Conservation (phyloP, 768 basidiomycete genomes). For the Boletus sensibilis region DNA sequence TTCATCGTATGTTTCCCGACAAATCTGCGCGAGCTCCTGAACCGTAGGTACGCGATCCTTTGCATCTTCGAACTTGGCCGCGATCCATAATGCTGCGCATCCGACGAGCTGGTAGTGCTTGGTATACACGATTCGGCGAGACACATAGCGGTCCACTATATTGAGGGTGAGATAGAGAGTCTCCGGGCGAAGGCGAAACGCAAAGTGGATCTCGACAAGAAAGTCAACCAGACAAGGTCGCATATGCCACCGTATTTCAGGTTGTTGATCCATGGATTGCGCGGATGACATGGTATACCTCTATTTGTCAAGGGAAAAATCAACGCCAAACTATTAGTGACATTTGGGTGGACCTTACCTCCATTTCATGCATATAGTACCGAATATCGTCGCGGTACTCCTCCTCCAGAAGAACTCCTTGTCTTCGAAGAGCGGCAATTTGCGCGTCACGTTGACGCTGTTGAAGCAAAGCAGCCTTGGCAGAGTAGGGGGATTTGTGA, state of each 20-base stretch:
- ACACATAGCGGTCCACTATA: slow-evolving; percentile 98
- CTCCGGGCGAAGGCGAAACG: slow-evolving; percentile 96
- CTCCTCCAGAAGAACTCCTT: slow-evolving; percentile 83
- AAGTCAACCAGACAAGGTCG: slow-evolving; percentile 98
- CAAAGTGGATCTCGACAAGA: slow-evolving; percentile 97
- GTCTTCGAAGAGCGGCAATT: slow-evolving; percentile 63
- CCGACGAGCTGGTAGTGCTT: slow-evolving; percentile 99
- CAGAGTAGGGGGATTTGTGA: slow-evolving; percentile 65
- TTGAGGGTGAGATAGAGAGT: slow-evolving; percentile 98
- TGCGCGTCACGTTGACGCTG: slow-evolving; percentile 72
- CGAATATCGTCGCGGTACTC: slow-evolving; percentile 94
- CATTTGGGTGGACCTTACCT: slow-evolving; percentile 59
- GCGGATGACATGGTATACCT: slow-evolving; percentile 86
- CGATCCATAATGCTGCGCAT: slow-evolving; percentile 98
- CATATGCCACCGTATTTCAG: slow-evolving; percentile 99
- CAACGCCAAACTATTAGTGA: slow-evolving; percentile 2
- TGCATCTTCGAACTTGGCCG: slow-evolving; percentile 98
- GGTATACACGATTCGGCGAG: slow-evolving; percentile 96
- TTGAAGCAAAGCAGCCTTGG: slow-evolving; percentile 56
- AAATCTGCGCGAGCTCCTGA: slow-evolving; percentile 91
- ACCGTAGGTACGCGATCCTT: slow-evolving; percentile 98
- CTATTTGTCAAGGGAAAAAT: slow-evolving; percentile 40
- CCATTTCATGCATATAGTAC: slow-evolving; percentile 96
- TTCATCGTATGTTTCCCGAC: slow-evolving; percentile 95
- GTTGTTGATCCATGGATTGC: slow-evolving; percentile 98